Evolutionary conservation across 768 basidiomycete genomes (phyloP), one percentile per base, ranked within the genome.

Genomic region (Daedalea quercina): DNA sequence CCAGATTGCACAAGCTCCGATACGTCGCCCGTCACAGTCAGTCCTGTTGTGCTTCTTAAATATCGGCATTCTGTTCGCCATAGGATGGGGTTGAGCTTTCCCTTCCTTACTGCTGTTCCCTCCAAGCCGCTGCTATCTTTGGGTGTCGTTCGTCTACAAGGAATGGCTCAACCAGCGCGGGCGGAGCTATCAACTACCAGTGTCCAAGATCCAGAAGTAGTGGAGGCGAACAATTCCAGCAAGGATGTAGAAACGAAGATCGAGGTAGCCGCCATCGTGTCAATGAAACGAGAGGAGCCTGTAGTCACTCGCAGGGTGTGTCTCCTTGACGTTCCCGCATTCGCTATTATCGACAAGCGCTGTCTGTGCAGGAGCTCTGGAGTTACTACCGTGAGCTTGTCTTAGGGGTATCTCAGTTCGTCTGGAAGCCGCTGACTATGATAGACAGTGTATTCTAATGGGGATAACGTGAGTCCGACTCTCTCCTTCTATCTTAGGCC

Each of bases 361-460:
- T n/a, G 22, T 45, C 6, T 43, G 8, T 41, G 13, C 46, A 66
- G 65, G 89, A 91, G 63, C 69, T 91, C 8, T 91, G 88, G 89
- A 81, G 80, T 50, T 91, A 90, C 62, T 90, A 90, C 64, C 56
- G 87, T 87, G 46, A 28, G 81, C 78, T 4, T 22, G 41, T 9
- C 11, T 44, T n/a, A n/a, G n/a, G 1, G 8, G 31, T 28, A 8
- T 17, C 12, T 22, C 9, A 17, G 25, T 13, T 17, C n/a, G 33
- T 37, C 26, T 35, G 17, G 28, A 49, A 19, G 28, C 40, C 31
- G 41, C 52, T 58, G 44, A 50, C 46, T 33, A 17, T 46, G 34
- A 23, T 17, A 22, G 3, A 22, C 51, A 90, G 88, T 90, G 53
- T 90, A 90, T 62, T 87, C 83, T 67, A 91, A 90, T 53, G 88